These are phyloP conservation scores for Cladosporium velox DNA, from an alignment of 2,329 filamentous ascomycete genomes.

Conservation along the genomic window DNA sequence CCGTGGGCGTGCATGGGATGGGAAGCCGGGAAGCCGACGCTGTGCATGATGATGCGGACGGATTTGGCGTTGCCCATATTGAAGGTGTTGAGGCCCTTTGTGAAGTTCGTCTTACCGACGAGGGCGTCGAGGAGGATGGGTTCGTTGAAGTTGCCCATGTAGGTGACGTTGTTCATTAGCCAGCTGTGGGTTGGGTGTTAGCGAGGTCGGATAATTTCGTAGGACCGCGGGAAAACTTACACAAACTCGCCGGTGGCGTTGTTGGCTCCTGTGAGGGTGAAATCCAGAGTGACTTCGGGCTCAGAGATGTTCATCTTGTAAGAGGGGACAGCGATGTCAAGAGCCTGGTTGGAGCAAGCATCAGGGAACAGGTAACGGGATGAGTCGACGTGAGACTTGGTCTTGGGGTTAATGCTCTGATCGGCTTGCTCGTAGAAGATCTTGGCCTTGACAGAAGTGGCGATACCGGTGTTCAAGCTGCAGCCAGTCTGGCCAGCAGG, in stretches of 20 bases:
- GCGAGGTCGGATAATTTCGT: background rate
- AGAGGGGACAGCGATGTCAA: conserved; percentile 26
- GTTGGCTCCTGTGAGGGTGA: conserved; percentile 40
- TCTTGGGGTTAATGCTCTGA: conserved; percentile 31
- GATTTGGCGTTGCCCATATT: conserved; percentile 53
- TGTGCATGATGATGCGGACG: conserved; percentile 58
- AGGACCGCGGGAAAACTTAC: background rate
- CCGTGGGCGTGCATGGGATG: conserved; percentile 41
- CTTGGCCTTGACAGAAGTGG: conserved; percentile 41
- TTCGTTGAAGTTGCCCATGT: conserved; percentile 36
- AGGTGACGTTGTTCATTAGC: conserved; percentile 54
- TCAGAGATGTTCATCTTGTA: conserved; percentile 29
- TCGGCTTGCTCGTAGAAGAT: conserved; percentile 39
- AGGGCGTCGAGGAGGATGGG: conserved; percentile 30
- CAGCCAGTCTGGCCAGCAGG: conserved; percentile 31
- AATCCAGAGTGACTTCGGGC: conserved; percentile 28
- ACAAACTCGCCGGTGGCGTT: conserved; percentile 42
- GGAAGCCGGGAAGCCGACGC: conserved; percentile 30
- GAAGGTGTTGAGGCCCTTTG: conserved; percentile 44
- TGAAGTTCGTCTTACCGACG: conserved; percentile 28
- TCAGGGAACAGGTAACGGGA: conserved; percentile 27
- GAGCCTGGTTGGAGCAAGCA: conserved; percentile 28
- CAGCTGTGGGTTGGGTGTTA: conserved; percentile 38
- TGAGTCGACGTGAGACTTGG: conserved; percentile 24
- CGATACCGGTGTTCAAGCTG: conserved; percentile 45